Percentiles rank a stretch among this genome's conserved stretches.
phyloP scores from a whole-genome alignment of 75 land plant genomes.

The Ceratopteris richardii region DNA sequence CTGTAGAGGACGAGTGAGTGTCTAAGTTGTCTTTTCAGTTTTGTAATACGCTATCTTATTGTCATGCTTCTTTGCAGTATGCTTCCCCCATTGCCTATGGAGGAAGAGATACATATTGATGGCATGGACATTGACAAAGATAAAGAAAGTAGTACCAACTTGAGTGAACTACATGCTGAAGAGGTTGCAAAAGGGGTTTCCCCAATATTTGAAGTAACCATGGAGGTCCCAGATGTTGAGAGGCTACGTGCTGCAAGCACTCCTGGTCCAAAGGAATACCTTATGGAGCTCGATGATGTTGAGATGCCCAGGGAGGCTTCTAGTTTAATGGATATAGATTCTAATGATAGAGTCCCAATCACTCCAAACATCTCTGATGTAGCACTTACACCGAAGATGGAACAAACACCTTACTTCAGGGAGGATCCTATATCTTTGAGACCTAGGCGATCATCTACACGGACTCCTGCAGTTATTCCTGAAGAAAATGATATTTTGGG shows the following conservation, averaged over 20 bases:
- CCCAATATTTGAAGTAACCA: conserved; percentile 3
- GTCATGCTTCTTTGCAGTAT: conserved; percentile 18
- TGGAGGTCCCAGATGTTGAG: background rate
- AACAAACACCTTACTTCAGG: conserved; percentile 12
- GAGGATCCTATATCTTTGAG: background rate
- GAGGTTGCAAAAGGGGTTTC: background rate
- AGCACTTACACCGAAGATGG: background rate
- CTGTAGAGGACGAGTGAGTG: conserved; percentile 7
- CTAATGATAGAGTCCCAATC: conserved; percentile 1
- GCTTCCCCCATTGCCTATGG: conserved; percentile 31
- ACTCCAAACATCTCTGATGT: conserved; percentile 1
- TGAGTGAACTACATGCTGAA: conserved; percentile 4
- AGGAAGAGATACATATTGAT: conserved; percentile 24
- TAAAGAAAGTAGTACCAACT: background rate
- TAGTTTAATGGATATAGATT: background rate
- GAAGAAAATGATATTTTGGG: conserved; percentile 1
- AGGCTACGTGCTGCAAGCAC: conserved; percentile 2
- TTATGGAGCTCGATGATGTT: conserved; percentile 8
- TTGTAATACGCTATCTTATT: background rate
- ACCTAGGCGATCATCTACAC: background rate
- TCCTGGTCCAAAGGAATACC: conserved; percentile 4
- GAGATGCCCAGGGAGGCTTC: background rate
- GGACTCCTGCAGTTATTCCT: background rate
- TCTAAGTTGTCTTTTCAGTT: background rate
- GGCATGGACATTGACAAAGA: conserved; percentile 10